Evolutionary conservation across 371 early-diverging fungal species (phyloP), one percentile per base, ranked within the genome.

Genomic region (Syncephalastrum contaminatum): DNA sequence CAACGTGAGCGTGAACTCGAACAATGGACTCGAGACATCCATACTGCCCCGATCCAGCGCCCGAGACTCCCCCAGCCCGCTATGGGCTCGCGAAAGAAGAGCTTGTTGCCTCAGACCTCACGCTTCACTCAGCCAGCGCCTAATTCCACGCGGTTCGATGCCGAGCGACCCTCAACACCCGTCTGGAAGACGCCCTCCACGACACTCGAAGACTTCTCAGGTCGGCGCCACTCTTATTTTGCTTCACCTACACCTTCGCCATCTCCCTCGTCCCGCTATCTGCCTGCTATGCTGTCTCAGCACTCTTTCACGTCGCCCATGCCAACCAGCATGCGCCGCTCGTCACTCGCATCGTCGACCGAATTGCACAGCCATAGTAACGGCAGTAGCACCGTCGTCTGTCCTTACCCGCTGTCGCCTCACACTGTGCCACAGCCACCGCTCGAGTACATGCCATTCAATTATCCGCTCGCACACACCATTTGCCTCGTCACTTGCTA

Each of bases 401-500:
- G 76, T 45, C 80, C 76, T 0, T 69, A 73, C 15, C 65, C 76
- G 1, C 22, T 79, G 4, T 75, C 76, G 3, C 66, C 59, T 4
- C 55, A 72, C 55, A 68, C 54, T 0, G 44, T 80, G 3, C 58
- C 60, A 22, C 82, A 80, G 24, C 83, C 87, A 2, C 69, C 78
- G 4, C 61, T 65, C 0, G 73, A 72, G 27, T 83, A 72, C 50
- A 75, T 79, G 75, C 89, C 88, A 4, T 90, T 81, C 61, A 76
- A 88, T 59, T 88, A 86, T 58, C 77, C 81, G 6, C 68, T 88
- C 22, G 85, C 88, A 4, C 85, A 90, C 66, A 88, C 90, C n/a
- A 75, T 92, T 52, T 80, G 87, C 42, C 68, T 92, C 24, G 89
- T 92, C 2, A 94, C 96, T 1, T 91, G 92, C 62, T 98, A 98